These are phyloP conservation scores for Chaetomium olivaceum DNA, from an alignment of 2,329 filamentous ascomycete genomes.

Conservation along the genomic window DNA sequence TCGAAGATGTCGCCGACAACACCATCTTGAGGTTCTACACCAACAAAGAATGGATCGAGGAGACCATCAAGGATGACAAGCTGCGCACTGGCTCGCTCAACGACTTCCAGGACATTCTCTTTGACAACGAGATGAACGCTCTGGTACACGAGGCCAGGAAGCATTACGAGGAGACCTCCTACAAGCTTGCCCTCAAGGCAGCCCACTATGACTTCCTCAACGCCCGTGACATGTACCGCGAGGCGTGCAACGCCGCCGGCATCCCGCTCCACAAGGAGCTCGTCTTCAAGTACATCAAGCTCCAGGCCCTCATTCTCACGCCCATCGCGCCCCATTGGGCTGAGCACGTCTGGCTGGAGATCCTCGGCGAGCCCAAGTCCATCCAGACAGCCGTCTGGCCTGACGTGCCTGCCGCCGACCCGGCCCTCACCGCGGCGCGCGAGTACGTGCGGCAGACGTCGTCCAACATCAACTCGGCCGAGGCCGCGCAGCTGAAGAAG, in stretches of 20 bases:
- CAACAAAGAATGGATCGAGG: constrained; percentile 86
- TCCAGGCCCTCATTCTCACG: constrained; percentile 63
- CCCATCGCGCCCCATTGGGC: constrained; percentile 91
- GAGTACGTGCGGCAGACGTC: constrained; percentile 68
- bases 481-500: constrained; percentile 81
- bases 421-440: constrained; percentile 72
- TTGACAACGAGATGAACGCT: constrained; percentile 88
- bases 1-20: constrained; percentile 90
- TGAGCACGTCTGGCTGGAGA: constrained; percentile 91
- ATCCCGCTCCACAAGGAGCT: constrained; percentile 86
- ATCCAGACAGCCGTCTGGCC: constrained; percentile 82
- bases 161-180: constrained; percentile 78
- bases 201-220: constrained; percentile 88
- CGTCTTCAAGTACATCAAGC: constrained; percentile 76
- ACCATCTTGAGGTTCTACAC: constrained; percentile 82
- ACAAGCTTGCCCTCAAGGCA: constrained; percentile 83
- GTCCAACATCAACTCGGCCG: constrained; percentile 81
- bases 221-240: constrained; percentile 80
- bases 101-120: constrained; percentile 82
- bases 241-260: constrained; percentile 72
- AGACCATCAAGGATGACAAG: constrained; percentile 68
- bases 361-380: constrained; percentile 73
- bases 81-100: constrained; percentile 76
- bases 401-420: constrained; percentile 62
- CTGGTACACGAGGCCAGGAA: constrained; percentile 75